Evolutionary conservation across 768 basidiomycete species (phyloP).

Genomic region (Pisolithus microcarpus): DNA sequence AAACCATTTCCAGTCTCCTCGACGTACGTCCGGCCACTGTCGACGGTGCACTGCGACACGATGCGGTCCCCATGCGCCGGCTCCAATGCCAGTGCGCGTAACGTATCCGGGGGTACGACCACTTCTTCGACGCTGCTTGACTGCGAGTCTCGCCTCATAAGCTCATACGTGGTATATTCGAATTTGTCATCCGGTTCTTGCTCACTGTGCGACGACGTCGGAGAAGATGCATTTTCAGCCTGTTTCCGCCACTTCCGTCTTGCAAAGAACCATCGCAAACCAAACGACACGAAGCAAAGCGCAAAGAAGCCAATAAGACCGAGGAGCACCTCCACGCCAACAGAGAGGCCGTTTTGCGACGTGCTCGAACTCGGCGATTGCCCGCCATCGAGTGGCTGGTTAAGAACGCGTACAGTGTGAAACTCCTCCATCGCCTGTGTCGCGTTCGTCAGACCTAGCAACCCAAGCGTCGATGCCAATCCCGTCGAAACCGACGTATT

Average conservation of each 20-base stretch:
- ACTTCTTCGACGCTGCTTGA: constrained; percentile 22
- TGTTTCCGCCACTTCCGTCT: constrained; percentile 29
- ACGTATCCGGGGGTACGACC: constrained; percentile 29
- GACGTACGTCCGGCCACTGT: constrained; percentile 25
- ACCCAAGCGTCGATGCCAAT: constrained; percentile 44
- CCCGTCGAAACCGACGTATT: constrained; percentile 18
- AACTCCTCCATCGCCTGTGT: constrained; percentile 61
- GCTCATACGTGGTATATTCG: constrained; percentile 27
- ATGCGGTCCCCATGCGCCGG: constrained; percentile 29
- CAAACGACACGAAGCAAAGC: constrained; percentile 48
- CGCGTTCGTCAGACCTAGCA: constrained; percentile 58
- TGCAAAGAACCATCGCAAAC: constrained; percentile 42
- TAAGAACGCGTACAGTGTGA: constrained; percentile 57
- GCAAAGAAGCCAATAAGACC: constrained; percentile 53
- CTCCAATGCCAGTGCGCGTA: constrained; percentile 32
- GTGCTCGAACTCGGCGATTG: constrained; percentile 4
- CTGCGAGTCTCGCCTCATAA: constrained; percentile 25
- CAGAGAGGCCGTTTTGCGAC: constrained; percentile 35
- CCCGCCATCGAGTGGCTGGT: constrained; percentile 42
- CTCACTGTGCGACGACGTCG: neutral
- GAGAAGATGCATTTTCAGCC: neutral
- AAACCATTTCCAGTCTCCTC: constrained; percentile 12
- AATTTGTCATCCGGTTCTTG: constrained; percentile 9
- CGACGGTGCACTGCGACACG: constrained; percentile 28
- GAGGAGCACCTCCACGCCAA: constrained; percentile 60